Evolutionary conservation across 177 flowering plant genomes (phyloP).

Genomic region (Vitis hybrid): DNA sequence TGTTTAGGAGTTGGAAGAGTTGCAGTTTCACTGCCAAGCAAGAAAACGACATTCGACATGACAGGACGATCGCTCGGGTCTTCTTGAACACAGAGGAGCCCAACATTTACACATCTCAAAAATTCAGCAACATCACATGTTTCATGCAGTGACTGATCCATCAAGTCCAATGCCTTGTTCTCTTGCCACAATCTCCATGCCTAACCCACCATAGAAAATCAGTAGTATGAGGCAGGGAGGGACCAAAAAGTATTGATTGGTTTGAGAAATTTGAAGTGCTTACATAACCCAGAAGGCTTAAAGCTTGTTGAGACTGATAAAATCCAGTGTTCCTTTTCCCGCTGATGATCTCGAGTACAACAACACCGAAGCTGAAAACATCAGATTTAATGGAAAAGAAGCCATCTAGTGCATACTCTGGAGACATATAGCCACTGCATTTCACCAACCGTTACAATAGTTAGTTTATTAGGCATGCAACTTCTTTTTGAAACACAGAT

Average conservation of each 20-base stretch:
- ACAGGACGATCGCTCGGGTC: slow-evolving; percentile 43
- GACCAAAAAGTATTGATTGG: too few relatives aligned
- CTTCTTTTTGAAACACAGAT: too few relatives aligned
- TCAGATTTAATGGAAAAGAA: slow-evolving; percentile 38
- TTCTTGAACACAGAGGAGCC: slow-evolving; percentile 43
- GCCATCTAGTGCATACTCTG: slow-evolving; percentile 45
- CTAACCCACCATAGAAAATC: slow-evolving; percentile 6
- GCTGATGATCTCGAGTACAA: slow-evolving; percentile 34
- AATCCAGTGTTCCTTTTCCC: slow-evolving; percentile 38
- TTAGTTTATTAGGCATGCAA: too few relatives aligned
- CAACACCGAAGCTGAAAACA: slow-evolving; percentile 39
- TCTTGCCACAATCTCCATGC: slow-evolving; percentile 39
- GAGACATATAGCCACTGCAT: slow-evolving; percentile 46
- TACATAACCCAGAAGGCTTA: slow-evolving; percentile 39
- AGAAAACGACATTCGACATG: slow-evolving; percentile 30
- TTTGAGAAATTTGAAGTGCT: slow-evolving; percentile 1
- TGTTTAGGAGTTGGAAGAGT: slow-evolving; percentile 38
- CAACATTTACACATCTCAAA: slow-evolving; percentile 32
- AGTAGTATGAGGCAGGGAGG: too few relatives aligned
- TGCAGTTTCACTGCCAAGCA: slow-evolving; percentile 15
- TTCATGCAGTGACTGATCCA: slow-evolving; percentile 23
- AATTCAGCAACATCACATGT: slow-evolving; percentile 25
- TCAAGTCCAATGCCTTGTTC: slow-evolving; percentile 23
- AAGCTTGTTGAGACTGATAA: slow-evolving; percentile 19
- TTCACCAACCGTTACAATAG: not conserved